phyloP scores from a whole-genome alignment of 148 eudicot genomes.

The Gaultheria prostrata region DNA sequence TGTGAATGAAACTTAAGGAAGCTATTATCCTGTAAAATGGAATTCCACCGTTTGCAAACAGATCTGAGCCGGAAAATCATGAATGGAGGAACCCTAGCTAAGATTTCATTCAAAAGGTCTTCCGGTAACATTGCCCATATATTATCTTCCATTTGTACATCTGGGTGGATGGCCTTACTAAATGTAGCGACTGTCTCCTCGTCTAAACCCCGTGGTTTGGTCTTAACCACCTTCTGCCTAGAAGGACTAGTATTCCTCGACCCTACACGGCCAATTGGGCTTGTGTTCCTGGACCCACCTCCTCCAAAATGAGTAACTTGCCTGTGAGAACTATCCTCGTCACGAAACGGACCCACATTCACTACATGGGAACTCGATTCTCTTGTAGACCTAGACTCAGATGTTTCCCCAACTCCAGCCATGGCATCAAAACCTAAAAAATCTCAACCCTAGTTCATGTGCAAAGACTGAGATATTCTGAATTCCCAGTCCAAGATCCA shows the following conservation, averaged over 20 bases:
- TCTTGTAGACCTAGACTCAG: constrained; percentile 33
- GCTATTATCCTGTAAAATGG: constrained; percentile 72
- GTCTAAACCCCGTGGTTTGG: constrained; percentile 89
- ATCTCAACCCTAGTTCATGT: background rate
- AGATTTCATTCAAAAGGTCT: constrained; percentile 86
- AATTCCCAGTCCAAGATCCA: background rate
- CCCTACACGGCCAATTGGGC: constrained; percentile 61
- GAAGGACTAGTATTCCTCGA: constrained; percentile 89
- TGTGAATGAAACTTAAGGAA: constrained; percentile 93
- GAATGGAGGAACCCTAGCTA: constrained; percentile 94
- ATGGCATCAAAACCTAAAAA: constrained; percentile 18
- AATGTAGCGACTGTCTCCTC: constrained; percentile 72
- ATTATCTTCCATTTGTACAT: constrained; percentile 94
- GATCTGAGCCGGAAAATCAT: constrained; percentile 88
- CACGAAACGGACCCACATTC: constrained; percentile 1
- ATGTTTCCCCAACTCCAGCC: constrained; percentile 58
- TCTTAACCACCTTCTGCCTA: constrained; percentile 72
- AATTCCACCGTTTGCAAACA: constrained; percentile 96
- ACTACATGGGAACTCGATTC: constrained; percentile 25
- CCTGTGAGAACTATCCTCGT: constrained; percentile 35
- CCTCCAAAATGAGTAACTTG: constrained; percentile 48
- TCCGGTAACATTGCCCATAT: constrained; percentile 99
- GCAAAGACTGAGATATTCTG: background rate
- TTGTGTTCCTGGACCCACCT: constrained; percentile 52
- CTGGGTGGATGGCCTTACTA: constrained; percentile 52